phyloP scores from a whole-genome alignment of 2,329 filamentous ascomycete genomes.

The Hymenoscyphus repandus region DNA sequence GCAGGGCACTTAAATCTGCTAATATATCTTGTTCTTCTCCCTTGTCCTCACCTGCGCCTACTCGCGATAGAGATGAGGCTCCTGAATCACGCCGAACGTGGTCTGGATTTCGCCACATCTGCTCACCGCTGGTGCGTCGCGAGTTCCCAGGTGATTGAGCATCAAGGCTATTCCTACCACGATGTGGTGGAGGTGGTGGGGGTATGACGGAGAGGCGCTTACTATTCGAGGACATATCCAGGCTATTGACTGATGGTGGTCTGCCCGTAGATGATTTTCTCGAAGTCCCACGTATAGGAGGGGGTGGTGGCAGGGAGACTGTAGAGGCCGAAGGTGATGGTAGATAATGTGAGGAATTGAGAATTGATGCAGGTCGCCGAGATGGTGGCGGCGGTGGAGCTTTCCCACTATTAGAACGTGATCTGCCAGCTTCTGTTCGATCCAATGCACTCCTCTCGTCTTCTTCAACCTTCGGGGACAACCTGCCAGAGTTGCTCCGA shows the following conservation, averaged over 20 bases:
- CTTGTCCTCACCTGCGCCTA: constrained; percentile 32
- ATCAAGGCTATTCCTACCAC: constrained; percentile 31
- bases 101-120: constrained; percentile 21
- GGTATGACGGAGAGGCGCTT: constrained; percentile 26
- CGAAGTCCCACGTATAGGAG: constrained; percentile 30
- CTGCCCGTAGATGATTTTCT: constrained; percentile 15
- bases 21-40: constrained; percentile 55
- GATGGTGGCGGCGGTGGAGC: constrained; percentile 32
- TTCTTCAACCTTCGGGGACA: constrained; percentile 28
- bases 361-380: constrained; percentile 24
- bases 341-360: constrained; percentile 20
- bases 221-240: constrained; percentile 20
- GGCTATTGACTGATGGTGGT: constrained; percentile 23
- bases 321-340: constrained; percentile 26
- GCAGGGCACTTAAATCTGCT: constrained; percentile 65
- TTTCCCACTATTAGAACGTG: constrained; percentile 17
- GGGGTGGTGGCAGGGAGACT: constrained; percentile 37
- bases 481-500: constrained; percentile 20
- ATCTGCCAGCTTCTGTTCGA: constrained; percentile 8
- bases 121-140: constrained; percentile 23
- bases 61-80: constrained; percentile 19
- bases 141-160: constrained; percentile 19
- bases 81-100: constrained; percentile 17
- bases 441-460: constrained; percentile 15
- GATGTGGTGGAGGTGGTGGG: constrained; percentile 36